Evolutionary conservation across 2,329 filamentous ascomycete genomes (phyloP).

Genomic region (Simplicillium sp.): DNA sequence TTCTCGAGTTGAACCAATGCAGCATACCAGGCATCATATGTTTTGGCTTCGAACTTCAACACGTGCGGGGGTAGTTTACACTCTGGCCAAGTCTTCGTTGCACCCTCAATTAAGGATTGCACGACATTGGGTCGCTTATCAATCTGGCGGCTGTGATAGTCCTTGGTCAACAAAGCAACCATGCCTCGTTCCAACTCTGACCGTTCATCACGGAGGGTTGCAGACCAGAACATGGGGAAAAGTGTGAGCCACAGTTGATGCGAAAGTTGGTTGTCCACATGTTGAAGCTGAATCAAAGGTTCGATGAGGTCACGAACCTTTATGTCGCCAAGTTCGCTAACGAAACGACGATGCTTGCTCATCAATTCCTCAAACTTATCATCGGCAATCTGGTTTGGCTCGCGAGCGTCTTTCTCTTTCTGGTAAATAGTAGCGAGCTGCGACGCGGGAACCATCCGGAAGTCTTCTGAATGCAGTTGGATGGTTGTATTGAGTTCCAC

Average conservation of each 20-base stretch:
- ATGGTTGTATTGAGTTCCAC: conserved; percentile 76
- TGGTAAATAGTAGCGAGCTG: conserved; percentile 64
- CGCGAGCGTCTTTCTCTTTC: conserved; percentile 63
- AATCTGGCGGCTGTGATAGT: conserved; percentile 89
- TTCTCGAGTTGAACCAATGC: conserved; percentile 85
- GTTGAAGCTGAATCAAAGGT: conserved; percentile 84
- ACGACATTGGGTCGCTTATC: conserved; percentile 94
- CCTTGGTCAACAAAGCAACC: conserved; percentile 83
- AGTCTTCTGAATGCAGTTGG: conserved; percentile 75
- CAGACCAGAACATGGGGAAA: conserved; percentile 92
- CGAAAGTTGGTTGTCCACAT: conserved; percentile 71
- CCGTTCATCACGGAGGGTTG: conserved; percentile 77
- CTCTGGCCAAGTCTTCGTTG: conserved; percentile 72
- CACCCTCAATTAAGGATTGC: conserved; percentile 81
- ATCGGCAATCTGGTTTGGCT: conserved; percentile 64
- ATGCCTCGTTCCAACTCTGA: conserved; percentile 84
- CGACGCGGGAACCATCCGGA: conserved; percentile 66
- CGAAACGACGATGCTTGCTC: conserved; percentile 70
- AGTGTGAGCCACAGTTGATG: conserved; percentile 85
- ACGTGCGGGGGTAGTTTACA: conserved; percentile 94
- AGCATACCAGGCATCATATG: conserved; percentile 97
- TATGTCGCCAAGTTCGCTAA: conserved; percentile 73
- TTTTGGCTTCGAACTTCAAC: conserved; percentile 88
- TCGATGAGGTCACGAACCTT: conserved; percentile 83
- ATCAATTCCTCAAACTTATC: conserved; percentile 76